Percentiles rank a stretch among this genome's conserved stretches.
These are phyloP conservation scores for Sarcocystis neurona DNA, from an alignment of 169 alveolate species.

Conservation along the genomic window DNA sequence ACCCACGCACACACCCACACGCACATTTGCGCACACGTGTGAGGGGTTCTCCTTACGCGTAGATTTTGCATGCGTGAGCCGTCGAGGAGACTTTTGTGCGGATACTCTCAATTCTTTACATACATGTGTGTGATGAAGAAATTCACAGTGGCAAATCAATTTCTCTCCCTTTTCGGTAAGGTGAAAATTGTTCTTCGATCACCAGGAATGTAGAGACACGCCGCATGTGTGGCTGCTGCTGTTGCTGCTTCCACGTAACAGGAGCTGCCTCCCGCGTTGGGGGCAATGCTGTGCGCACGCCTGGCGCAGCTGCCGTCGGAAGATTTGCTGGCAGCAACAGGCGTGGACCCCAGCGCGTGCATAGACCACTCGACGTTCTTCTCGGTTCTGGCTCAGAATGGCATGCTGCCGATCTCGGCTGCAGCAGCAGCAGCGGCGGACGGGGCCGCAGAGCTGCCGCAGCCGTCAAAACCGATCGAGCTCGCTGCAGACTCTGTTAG, in stretches of 20 bases:
- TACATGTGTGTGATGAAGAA: not conserved
- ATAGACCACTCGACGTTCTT: slow-evolving; percentile 32
- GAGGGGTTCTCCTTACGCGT: not conserved
- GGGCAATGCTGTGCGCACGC: slow-evolving; percentile 69
- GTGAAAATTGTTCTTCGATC: not conserved
- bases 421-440: not conserved
- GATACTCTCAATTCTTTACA: not conserved
- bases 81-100: not conserved
- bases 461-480: slow-evolving; percentile 12
- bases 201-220: not conserved
- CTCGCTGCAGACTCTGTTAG: not conserved
- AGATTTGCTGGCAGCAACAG: slow-evolving; percentile 48
- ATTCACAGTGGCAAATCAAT: not conserved
- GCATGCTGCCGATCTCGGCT: not conserved
- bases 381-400: not conserved
- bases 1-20: not conserved
- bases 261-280: slow-evolving; percentile 77
- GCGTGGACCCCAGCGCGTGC: not conserved
- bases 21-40: not conserved
- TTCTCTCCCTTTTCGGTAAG: not conserved
- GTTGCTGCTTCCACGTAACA: slow-evolving; percentile 49
- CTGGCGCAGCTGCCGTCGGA: slow-evolving; percentile 43
- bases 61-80: not conserved
- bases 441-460: slow-evolving; percentile 10
- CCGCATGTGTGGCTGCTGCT: not conserved